Evolutionary conservation across 1,284 basidiomycete genomes (phyloP), one percentile per base, ranked within the genome.

Genomic region (Trametes pubescens): DNA sequence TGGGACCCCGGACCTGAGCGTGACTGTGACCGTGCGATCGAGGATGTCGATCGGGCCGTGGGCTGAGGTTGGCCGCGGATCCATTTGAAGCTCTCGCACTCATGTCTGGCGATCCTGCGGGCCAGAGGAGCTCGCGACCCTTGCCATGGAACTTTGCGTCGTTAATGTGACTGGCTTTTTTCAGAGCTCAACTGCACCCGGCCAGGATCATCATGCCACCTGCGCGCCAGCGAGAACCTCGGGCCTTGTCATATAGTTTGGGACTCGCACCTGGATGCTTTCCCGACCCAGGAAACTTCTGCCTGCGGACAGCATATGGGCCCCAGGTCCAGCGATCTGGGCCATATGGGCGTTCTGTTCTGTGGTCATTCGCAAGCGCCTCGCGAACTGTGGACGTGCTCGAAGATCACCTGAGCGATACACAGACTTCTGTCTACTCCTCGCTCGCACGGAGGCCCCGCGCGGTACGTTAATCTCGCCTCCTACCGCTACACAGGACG

Each of bases 381-480:
- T 55, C 48, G 47, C n/a, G 53, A 44, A 38, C 51, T 11, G 29
- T 32, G 29, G 29, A 32, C 51, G 37, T 34, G 38, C 34, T 10
- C 48, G 53, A 59, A 49, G 60, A 65, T 62, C 64, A 65, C 52
- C 64, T 65, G 67, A 46, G 38, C 62, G 38, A 44, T 40, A 49
- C 40, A 35, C 46, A 46, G 38, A 22, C 61, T 65, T 57, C 61
- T 40, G 37, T 54, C 56, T 6, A 40, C 22, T 43, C 44, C 55
- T 55, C 44, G 37, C 57, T 64, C 62, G 40, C 61, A 64, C 59
- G 59, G 29, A 61, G 26, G 51, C 49, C 29, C 40, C 62, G 51
- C 57, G 54, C 46, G 60, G 55, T 62, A 26, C 47, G 46, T 62
- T 26, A 59, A 53, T 57, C 59, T 51, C 60, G 40, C 21, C 38